These are phyloP conservation scores for Pouteria campechiana DNA, from an alignment of 179 eudicot genomes.

Conservation along the genomic window DNA sequence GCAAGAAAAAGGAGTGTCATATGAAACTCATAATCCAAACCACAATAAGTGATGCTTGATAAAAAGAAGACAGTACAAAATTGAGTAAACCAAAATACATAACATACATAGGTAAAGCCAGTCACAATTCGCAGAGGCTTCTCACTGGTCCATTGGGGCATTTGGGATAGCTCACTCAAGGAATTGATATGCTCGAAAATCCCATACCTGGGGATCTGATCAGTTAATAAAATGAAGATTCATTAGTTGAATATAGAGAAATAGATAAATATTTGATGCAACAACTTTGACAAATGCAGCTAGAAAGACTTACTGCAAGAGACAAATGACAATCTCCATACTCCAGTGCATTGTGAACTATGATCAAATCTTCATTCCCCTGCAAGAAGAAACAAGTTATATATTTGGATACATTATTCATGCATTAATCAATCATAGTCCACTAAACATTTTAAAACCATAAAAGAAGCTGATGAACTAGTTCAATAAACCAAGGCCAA, in stretches of 20 bases:
- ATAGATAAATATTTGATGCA: neutral
- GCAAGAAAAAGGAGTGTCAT: slow-evolving; percentile 3
- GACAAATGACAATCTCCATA: slow-evolving; percentile 89
- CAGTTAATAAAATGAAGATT: slow-evolving; percentile 4
- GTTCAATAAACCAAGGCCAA: too few relatives aligned
- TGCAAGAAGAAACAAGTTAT: too few relatives aligned
- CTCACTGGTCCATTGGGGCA: slow-evolving; percentile 96
- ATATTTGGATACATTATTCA: too few relatives aligned
- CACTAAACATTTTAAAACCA: too few relatives aligned
- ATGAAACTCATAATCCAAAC: neutral
- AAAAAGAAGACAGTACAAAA: neutral
- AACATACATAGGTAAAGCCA: slow-evolving; percentile 79
- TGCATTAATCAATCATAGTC: too few relatives aligned
- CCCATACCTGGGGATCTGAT: slow-evolving; percentile 90
- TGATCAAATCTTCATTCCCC: slow-evolving; percentile 81
- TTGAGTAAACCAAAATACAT: neutral
- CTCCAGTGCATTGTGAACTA: slow-evolving; percentile 79
- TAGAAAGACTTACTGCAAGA: slow-evolving; percentile 66
- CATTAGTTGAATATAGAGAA: too few relatives aligned
- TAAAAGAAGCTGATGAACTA: too few relatives aligned
- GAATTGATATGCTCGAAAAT: slow-evolving; percentile 91
- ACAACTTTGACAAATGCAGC: neutral
- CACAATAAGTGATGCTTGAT: neutral
- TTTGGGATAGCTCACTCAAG: slow-evolving; percentile 69
- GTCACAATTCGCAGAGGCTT: slow-evolving; percentile 91